phyloP scores from a whole-genome alignment of 2,329 filamentous ascomycete genomes.

The Moelleriella libera region DNA sequence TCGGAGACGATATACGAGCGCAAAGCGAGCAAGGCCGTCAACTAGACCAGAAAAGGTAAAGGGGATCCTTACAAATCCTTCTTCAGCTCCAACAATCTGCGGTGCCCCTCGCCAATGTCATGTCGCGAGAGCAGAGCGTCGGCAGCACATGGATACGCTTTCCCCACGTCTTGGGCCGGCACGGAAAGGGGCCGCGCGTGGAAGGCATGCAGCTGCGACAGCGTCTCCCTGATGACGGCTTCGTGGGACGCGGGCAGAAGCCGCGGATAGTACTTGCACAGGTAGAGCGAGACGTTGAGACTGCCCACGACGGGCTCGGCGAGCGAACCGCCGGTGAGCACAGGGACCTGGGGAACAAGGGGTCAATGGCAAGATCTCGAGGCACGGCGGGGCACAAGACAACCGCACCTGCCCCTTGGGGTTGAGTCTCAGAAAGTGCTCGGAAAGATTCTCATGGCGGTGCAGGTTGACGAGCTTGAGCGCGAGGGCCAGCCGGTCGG shows the following conservation, averaged over 20 bases:
- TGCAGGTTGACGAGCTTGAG: constrained; percentile 1
- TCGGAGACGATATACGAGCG: no score
- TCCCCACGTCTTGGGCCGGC: background rate
- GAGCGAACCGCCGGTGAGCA: background rate
- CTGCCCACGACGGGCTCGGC: background rate
- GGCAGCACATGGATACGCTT: background rate
- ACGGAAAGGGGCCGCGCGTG: background rate
- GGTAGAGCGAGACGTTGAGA: background rate
- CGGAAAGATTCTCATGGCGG: background rate
- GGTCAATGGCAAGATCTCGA: background rate
- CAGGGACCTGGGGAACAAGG: background rate
- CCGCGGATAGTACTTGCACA: constrained; percentile 1
- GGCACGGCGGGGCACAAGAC: background rate
- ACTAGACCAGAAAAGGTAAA: no score
- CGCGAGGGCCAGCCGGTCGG: background rate
- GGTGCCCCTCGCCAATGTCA: background rate
- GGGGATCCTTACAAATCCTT: background rate
- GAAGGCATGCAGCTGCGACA: background rate
- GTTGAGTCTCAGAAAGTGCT: background rate
- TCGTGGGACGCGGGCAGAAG: background rate
- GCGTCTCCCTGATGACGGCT: background rate
- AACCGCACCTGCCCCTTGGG: background rate
- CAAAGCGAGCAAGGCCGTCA: no score
- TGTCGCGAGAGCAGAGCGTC: background rate
- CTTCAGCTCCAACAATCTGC: background rate